Evolutionary conservation across 2,329 filamentous ascomycete genomes (phyloP), one percentile per base, ranked within the genome.

Genomic region (Colletotrichum sp.): DNA sequence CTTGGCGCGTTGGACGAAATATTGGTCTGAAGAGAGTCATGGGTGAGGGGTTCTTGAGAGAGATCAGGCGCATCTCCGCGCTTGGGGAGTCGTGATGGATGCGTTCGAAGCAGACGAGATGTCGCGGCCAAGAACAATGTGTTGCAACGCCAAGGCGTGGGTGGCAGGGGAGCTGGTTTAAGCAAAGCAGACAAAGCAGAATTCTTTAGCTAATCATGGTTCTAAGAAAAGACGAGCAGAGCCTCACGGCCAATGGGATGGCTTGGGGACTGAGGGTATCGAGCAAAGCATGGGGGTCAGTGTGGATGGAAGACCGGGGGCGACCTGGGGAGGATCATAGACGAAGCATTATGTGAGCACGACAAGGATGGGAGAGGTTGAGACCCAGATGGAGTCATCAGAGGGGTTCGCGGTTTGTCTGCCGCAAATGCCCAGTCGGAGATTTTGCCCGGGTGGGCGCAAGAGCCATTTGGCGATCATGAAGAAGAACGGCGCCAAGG

Each of bases 81-180:
- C 18, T 44, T 67, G 30, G 70, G 32, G 64, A 72, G 39, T 57
- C n/a, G 32, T 57, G 44, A 73, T 72, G 73, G 64, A 64, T 73
- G 70, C 70, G 64, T 73, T 68, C 63, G 73, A 64, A 63, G 64
- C 69, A 73, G 28, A 34, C 55, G 28, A 76, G 70, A 76, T 63
- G 73, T 72, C 73, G 64, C 72, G 57, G 63, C 39, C 69, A 68
- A 64, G 55, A 72, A 68, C 39, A 59, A 64, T 52, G 64, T 76
- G 69, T 34, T 76, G 73, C 73, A 72, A 49, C 55, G 69, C 32
- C 64, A 68, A 76, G 73, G 18, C 44, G 18, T 21, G 57, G 44
- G 30, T 68, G 44, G n/a, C 69, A 76, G 34, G 73, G 69, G 28
- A 68, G 57, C 8, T 18, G 8, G 28, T 68, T 63, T 24, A 68